A percentile compares a stretch with the other conserved stretches of the same genome.
These are phyloP conservation scores for Ormosia emarginata DNA, from an alignment of 306 rosid species.

Conservation along the genomic window DNA sequence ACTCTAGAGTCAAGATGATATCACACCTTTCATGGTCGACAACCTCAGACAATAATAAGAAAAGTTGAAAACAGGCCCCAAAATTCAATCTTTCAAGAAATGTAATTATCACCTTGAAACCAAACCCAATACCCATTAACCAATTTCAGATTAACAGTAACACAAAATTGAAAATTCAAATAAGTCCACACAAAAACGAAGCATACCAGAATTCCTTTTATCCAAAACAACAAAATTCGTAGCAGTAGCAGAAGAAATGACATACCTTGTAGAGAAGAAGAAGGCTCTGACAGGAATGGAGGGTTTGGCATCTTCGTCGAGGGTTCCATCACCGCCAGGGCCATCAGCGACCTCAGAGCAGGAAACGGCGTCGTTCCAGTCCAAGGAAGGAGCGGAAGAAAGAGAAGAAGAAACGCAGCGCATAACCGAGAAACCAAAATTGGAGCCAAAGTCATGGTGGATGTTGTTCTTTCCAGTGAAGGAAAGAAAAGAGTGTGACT, in stretches of 20 bases:
- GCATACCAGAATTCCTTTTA: neutral
- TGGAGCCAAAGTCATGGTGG: constrained; percentile 2
- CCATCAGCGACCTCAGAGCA: constrained; percentile 61
- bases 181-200: neutral
- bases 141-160: too few species aligned
- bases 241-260: neutral
- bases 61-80: neutral
- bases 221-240: neutral
- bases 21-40: neutral
- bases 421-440: constrained; percentile 6
- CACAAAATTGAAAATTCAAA: neutral
- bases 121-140: neutral
- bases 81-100: neutral
- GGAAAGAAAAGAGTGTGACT: constrained; percentile 12
- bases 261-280: constrained; percentile 69
- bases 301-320: constrained; percentile 48
- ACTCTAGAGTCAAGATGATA: neutral
- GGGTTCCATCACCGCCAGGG: constrained; percentile 3
- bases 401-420: constrained; percentile 53
- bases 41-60: neutral
- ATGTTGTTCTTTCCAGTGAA: neutral
- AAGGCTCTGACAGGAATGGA: constrained; percentile 83
- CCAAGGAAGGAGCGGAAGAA: constrained; percentile 40
- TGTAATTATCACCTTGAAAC: too few species aligned
- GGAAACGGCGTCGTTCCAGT: constrained; percentile 71